Evolutionary conservation across 768 basidiomycete species (phyloP), one percentile per base, ranked within the genome.

Genomic region (Leccinum broughii): DNA sequence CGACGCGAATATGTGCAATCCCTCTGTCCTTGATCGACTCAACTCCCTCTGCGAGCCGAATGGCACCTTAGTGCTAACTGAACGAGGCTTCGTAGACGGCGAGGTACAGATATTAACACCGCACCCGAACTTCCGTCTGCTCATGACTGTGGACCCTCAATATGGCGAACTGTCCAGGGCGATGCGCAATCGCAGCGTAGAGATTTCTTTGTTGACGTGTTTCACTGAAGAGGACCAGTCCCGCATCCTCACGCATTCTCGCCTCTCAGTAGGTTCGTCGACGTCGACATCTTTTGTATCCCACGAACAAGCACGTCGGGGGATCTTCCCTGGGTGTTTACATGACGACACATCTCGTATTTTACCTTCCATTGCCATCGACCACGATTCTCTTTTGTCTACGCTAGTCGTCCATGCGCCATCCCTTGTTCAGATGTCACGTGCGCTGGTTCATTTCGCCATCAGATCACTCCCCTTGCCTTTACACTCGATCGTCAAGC

Each of bases 121-220:
- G 2, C 95, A 98, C 70, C 86, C 89, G 2, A 80, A 88, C 65
- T 99, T 99, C 77, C 84, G 95, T 28, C 78, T 99, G 6, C 90
- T 98, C 76, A 96, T 99, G 94, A 85, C 88, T 2, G 86, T 95
- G 55, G 93, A 99, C 70, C 91, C 93, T 30, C 87, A 88, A 62
- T 83, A 89, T 62, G 97, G 97, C 50, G 97, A 99, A 75, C 78
- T 98, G 11, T 98, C 97, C 2, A 83, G 97, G 39, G 97, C 97
- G 2, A 99, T 99, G 97, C 89, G 97, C 26, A 99, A 99, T 75
- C 86, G 97, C 58, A 96, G 96, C 17, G 79, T 97, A 37, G 97
- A 99, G 74, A 82, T 98, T 51, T 81, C 83, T 30, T 66, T 94
- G 56, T 56, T 80, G 10, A 54, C 69, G 6, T 55, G 59, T 20